Conservation (phyloP, 2,329 filamentous ascomycete species). For the Trichoderma atroviride region DNA sequence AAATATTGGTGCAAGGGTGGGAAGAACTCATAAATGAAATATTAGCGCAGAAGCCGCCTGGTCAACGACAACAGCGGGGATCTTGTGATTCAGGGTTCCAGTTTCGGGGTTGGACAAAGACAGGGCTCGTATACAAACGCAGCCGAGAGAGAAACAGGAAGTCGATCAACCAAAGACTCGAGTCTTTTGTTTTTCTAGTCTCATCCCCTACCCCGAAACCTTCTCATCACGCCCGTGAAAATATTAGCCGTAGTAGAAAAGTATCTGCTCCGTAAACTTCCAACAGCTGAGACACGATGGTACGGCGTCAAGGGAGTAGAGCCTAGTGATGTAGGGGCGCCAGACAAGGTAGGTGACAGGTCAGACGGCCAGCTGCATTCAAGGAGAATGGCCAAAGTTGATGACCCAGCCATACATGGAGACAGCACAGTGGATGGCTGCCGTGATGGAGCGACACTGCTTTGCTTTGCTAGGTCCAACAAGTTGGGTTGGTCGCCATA, state of each 20-base stretch:
- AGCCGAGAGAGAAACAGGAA: constrained; percentile 24
- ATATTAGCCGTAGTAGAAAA: background rate
- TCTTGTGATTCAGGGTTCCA: constrained; percentile 25
- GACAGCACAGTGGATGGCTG: background rate
- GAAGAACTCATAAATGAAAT: background rate
- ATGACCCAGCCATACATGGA: background rate
- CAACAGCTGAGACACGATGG: background rate
- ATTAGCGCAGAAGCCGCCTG: constrained; percentile 24
- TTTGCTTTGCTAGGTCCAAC: background rate
- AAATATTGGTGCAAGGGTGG: constrained; percentile 12
- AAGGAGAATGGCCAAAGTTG: background rate
- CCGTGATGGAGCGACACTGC: background rate
- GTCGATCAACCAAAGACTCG: constrained; percentile 17
- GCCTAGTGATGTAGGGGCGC: constrained; percentile 1
- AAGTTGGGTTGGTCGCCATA: constrained; percentile 1
- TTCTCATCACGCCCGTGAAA: background rate
- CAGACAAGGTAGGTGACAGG: constrained; percentile 22
- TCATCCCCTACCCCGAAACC: background rate
- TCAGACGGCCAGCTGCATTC: constrained; percentile 27
- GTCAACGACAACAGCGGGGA: constrained; percentile 17
- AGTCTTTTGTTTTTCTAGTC: background rate
- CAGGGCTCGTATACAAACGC: constrained; percentile 2
- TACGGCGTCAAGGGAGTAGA: background rate
- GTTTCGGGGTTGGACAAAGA: constrained; percentile 24
- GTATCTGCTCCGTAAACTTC: background rate